Conservation (phyloP, 2,329 filamentous ascomycete genomes). For the Pseudogymnoascus sp. region DNA sequence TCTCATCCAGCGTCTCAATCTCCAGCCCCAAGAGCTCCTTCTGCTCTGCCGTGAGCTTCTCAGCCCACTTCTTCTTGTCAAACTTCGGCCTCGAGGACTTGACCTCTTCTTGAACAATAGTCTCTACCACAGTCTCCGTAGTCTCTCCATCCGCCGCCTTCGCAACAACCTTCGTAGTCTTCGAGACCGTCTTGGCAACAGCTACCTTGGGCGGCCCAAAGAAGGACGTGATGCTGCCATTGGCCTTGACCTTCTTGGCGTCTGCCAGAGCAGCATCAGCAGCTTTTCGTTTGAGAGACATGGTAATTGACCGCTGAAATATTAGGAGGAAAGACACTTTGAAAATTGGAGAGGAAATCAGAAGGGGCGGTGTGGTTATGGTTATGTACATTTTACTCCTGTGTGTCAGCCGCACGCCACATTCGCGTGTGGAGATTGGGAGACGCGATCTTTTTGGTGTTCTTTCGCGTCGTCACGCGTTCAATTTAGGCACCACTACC, state of each 20-base stretch:
- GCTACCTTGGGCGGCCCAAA: conserved; percentile 56
- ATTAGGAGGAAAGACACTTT: conserved; percentile 20
- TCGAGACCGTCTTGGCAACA: conserved; percentile 20
- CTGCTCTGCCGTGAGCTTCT: conserved; percentile 71
- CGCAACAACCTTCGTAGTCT: conserved; percentile 24
- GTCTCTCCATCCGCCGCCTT: background rate
- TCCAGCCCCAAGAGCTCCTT: conserved; percentile 76
- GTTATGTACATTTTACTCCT: background rate
- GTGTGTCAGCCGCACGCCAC: background rate
- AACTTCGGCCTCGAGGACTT: conserved; percentile 46
- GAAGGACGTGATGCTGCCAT: conserved; percentile 81
- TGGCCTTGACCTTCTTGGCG: conserved; percentile 64
- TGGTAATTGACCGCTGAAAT: conserved; percentile 17
- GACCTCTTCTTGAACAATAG: conserved; percentile 14
- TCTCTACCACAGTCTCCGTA: conserved; percentile 11
- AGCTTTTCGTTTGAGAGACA: conserved; percentile 60
- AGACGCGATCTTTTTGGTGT: conserved; percentile 2
- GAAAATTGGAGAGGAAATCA: background rate
- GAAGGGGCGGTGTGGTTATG: background rate
- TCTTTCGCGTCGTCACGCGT: conserved; percentile 7
- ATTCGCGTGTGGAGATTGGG: background rate
- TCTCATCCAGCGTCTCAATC: conserved; percentile 85
- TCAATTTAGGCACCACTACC: background rate
- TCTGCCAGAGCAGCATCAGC: conserved; percentile 41
- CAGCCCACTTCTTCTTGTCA: conserved; percentile 86